Base-by-base conservation (phyloP, 768 basidiomycete species). In the Lentinula detonsa region DNA sequence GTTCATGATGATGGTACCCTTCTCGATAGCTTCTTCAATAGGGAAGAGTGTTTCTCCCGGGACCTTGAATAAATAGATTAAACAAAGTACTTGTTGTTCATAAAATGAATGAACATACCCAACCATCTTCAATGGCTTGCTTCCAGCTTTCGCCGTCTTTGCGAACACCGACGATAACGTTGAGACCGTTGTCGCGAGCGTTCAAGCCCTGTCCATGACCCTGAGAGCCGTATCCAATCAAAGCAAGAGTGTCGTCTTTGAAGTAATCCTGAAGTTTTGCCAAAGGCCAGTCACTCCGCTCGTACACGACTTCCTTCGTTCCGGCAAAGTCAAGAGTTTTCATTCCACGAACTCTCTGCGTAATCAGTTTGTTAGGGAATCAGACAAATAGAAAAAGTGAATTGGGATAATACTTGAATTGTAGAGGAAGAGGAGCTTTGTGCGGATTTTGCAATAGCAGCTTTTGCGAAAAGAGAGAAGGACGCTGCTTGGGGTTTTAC, bases 1-100 rank as follows among this genome's bases (percentile, higher is more conserved):
- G 85, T 99, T 98, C 97, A 99, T 99, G 85, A 99, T 91, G 83
- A 98, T 95, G 21, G 96, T 97, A 48, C 97, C 97, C 65, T 82
- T 85, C 67, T 88, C 82, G 75, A 98, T 98, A 64, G 97, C 97
- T 75, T 98, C 95, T 68, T 98, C 93, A 68, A 99, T 98, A 68
- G 95, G 83, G 83, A 99, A 99, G 68, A 99, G 87, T 62, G 91
- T 98, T 83, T 98, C 88, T 65, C 95, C 96, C 45, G 96, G 95
- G 23, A 98, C 88, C 90, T 91, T 63, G 6, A 31, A 34, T 57
- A 59, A 33, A 34, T 59, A 48, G 4, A 9, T 16, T 21, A n/a
- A 63, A 48, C 43, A 58, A 43, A 51, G 8, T 62, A 46, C 48
- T 57, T 3, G 51, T 43, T 21, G 34, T 57, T 16, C 53, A 50